Base-by-base conservation (phyloP, 106 monocot genomes). In the Dactylorhiza incarnata region DNA sequence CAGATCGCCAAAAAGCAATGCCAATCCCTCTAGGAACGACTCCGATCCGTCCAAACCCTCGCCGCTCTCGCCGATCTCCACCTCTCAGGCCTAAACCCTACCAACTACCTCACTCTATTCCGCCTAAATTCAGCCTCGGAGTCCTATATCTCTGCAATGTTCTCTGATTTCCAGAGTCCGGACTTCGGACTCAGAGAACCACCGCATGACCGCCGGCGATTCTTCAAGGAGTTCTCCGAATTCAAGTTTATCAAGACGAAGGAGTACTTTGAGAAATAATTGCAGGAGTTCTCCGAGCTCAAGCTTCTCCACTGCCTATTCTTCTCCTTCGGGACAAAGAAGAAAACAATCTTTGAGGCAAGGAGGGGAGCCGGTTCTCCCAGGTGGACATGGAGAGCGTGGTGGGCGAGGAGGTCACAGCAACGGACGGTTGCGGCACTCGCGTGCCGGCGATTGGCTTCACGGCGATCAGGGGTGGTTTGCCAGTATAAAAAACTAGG, bases 331-430 rank as follows among this genome's bases (percentile, higher is more conserved):
- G 74, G 69, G 62, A 10, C 2, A 17, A 76, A 59, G 48, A 77
- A 75, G 48, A 69, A 26, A 11, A 23, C 51, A 47, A 78, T 90
- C 74, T 89, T 89, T 74, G 82, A 84, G 74, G 91, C 71, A 46
- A 59, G 49, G 22, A 76, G 70, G 5, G 94, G 14, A 46, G 59
- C 48, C 74, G 91, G 22, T 99, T 94, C 83, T 99, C 97, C 4
- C 91, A 91, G 78, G 94, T 99, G 9, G 91, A 82, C 84, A 94
- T 97, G 97, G 89, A 97, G 81, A 97, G 83, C 61, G 85, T 97
- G 7, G 78, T 22, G 24, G 45, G 4, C 43, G 79, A 73, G 5
- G 80, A 48, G 48, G 78, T 47, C 9, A n/a, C n/a, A n/a, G n/a
- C n/a, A n/a, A 82, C 17, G 75, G 49, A 23, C 58, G 8, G 16